A percentile compares a stretch with the other conserved stretches of the same genome.
Conservation (phyloP, 768 basidiomycete genomes). For the Crucibulum laeve region DNA sequence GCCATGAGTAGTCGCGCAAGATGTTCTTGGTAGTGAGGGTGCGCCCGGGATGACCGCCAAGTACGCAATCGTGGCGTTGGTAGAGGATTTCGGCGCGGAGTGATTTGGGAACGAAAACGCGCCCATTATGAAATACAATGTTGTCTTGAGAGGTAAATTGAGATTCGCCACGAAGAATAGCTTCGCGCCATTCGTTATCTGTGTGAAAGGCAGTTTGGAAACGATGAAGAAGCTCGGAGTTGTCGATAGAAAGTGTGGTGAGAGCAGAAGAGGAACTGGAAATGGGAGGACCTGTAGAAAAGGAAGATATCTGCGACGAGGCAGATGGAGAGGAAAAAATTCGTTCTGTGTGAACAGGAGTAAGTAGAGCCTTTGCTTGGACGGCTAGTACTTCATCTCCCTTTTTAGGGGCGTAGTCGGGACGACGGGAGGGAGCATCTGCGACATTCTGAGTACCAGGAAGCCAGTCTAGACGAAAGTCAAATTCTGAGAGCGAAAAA, state of each 20-base stretch:
- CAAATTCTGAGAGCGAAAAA: too few relatives aligned
- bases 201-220: constrained; percentile 16
- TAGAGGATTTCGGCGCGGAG: constrained; percentile 6
- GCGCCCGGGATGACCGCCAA: constrained; percentile 37
- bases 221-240: constrained; percentile 16
- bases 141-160: constrained; percentile 13
- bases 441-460: too few relatives aligned
- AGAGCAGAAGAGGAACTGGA: too few relatives aligned
- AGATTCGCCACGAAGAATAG: constrained; percentile 8
- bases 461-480: too few relatives aligned
- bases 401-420: too few relatives aligned
- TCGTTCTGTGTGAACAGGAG: constrained; percentile 21
- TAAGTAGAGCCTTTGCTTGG: too few relatives aligned
- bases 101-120: constrained; percentile 12
- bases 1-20: constrained; percentile 29
- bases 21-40: constrained; percentile 25
- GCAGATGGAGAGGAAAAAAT: constrained; percentile 14
- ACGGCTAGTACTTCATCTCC: too few relatives aligned
- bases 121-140: constrained; percentile 18
- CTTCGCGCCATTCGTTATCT: constrained; percentile 19
- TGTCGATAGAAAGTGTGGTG: too few relatives aligned
- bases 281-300: constrained; percentile 16
- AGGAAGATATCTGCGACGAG: constrained; percentile 25
- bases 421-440: too few relatives aligned
- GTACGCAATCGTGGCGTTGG: constrained; percentile 29